These are phyloP conservation scores for Backusella sp. DNA, from an alignment of 192 early-diverging fungal genomes.

Conservation along the genomic window DNA sequence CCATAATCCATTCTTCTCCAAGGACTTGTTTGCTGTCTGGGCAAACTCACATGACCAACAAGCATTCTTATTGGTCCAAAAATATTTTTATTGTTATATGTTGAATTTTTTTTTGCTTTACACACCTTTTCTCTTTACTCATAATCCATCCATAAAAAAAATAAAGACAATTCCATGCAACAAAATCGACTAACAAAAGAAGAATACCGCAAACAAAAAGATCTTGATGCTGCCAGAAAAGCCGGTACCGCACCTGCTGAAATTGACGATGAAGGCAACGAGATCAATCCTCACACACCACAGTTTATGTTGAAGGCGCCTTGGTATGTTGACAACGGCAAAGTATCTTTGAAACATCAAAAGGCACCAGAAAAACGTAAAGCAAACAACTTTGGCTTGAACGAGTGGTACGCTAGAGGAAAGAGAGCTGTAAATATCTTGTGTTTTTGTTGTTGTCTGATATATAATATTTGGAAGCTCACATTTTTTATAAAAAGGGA, in stretches of 20 bases:
- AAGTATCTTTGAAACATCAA: slow-evolving; percentile 89
- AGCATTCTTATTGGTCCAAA: background rate
- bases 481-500: slow-evolving; percentile 38
- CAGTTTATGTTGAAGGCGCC: slow-evolving; percentile 95
- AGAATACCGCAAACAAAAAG: slow-evolving; percentile 93
- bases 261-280: slow-evolving; percentile 82
- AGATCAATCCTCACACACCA: slow-evolving; percentile 99
- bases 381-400: slow-evolving; percentile 27
- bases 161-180: background rate
- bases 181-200: slow-evolving; percentile 77
- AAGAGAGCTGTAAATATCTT: slow-evolving; percentile 50
- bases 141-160: background rate
- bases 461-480: background rate
- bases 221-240: slow-evolving; percentile 94
- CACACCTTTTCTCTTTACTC: background rate
- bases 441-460: background rate
- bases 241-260: slow-evolving; percentile 88
- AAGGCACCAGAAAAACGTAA: slow-evolving; percentile 44
- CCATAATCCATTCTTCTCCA: background rate
- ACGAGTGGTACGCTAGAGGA: slow-evolving; percentile 80
- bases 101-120: background rate
- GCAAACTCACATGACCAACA: background rate
- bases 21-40: background rate
- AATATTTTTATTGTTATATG: background rate
- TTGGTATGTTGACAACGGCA: slow-evolving; percentile 85